Percentiles rank a stretch among this genome's conserved stretches.
phyloP scores from a whole-genome alignment of 371 early-diverging fungal species.

The Apophysomyces elegans region DNA sequence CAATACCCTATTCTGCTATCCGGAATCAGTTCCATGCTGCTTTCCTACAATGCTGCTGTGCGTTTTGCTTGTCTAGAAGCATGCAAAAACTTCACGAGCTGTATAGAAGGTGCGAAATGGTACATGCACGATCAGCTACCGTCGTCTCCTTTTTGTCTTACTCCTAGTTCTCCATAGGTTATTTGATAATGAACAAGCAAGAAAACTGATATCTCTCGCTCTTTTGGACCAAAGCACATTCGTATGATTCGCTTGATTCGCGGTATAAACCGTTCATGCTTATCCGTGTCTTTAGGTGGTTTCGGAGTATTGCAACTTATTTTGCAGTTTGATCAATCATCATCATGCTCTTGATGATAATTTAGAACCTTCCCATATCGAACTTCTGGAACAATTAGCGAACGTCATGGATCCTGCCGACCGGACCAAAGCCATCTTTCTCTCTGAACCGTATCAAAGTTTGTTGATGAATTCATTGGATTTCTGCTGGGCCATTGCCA shows the following conservation, averaged over 20 bases:
- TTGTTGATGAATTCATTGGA: constrained; percentile 37
- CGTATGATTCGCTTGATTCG: constrained; percentile 18
- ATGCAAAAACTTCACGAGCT: constrained; percentile 27
- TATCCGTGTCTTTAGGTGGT: constrained; percentile 17
- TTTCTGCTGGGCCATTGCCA: constrained; percentile 41
- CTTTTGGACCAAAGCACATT: constrained; percentile 40
- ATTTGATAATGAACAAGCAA: constrained; percentile 25
- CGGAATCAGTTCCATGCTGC: constrained; percentile 16
- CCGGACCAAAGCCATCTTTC: constrained; percentile 19
- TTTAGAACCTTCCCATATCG: neutral
- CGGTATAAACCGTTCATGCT: neutral
- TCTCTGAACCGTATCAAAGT: constrained; percentile 10
- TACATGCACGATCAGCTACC: constrained; percentile 4
- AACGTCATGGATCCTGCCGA: constrained; percentile 27
- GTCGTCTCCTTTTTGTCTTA: neutral
- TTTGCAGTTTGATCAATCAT: constrained; percentile 18
- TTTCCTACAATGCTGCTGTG: constrained; percentile 37
- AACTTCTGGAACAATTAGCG: constrained; percentile 8
- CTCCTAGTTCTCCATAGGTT: constrained; percentile 21
- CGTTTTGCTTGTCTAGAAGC: constrained; percentile 44
- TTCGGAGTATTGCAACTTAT: constrained; percentile 28
- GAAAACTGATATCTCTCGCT: constrained; percentile 24
- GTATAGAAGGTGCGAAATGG: constrained; percentile 24
- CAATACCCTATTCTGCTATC: constrained; percentile 23
- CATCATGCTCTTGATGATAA: neutral